These are phyloP conservation scores for Claviceps pazoutovae DNA, from an alignment of 2,329 filamentous ascomycete genomes.

Conservation along the genomic window DNA sequence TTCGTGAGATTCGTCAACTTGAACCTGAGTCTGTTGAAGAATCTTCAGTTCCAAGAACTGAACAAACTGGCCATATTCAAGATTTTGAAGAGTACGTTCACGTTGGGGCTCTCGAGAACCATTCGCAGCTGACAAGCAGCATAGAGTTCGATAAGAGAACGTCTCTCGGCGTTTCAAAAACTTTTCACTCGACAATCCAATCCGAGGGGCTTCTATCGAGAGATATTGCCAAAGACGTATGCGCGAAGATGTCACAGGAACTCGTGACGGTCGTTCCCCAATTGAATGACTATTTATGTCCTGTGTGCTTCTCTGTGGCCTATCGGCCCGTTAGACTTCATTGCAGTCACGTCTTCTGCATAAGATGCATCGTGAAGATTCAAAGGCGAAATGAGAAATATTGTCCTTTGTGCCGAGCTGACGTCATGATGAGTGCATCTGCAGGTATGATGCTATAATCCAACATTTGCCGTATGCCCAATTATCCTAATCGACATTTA, in stretches of 20 bases:
- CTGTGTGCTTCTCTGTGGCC: conserved; percentile 65
- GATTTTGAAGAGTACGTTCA: conserved; percentile 62
- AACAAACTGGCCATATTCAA: conserved; percentile 66
- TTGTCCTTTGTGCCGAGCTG: conserved; percentile 64
- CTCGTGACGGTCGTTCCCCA: conserved; percentile 64
- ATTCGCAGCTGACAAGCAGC: not conserved
- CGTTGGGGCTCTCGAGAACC: no score
- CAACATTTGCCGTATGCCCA: not conserved
- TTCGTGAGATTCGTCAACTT: conserved; percentile 56
- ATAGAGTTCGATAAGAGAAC: conserved; percentile 79
- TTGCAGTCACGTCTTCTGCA: conserved; percentile 71
- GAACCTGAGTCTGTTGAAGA: conserved; percentile 64
- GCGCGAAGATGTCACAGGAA: conserved; percentile 57
- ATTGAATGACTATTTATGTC: conserved; percentile 72
- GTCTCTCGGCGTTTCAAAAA: conserved; percentile 51
- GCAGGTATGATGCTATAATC: conserved; percentile 31
- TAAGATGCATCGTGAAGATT: conserved; percentile 68
- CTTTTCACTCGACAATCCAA: conserved; percentile 45
- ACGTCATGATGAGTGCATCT: conserved; percentile 58
- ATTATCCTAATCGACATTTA: conserved; percentile 19
- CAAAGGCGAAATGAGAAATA: conserved; percentile 53
- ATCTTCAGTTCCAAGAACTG: conserved; percentile 72
- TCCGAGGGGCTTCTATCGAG: conserved; percentile 49
- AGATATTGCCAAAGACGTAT: conserved; percentile 60
- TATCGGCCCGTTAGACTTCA: conserved; percentile 67